phyloP scores from a whole-genome alignment of 305 asterid species.

The Solanum aculeatissimum region DNA sequence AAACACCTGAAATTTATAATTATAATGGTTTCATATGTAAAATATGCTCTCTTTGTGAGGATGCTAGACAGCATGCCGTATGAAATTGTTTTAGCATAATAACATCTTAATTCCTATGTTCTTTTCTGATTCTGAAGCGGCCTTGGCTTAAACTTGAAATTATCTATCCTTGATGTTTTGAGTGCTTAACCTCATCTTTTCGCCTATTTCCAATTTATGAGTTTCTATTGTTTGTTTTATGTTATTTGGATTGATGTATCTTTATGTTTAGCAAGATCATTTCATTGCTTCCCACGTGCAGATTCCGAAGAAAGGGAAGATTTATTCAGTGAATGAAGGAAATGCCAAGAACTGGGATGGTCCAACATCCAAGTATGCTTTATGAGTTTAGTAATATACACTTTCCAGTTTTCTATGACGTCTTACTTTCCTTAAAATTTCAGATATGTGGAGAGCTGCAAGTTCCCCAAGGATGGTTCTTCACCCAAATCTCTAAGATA shows the following conservation, averaged over 20 bases:
- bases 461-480: slow-evolving; percentile 83
- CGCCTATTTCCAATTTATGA: background rate
- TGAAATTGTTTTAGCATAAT: background rate
- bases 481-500: slow-evolving; percentile 88
- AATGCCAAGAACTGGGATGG: slow-evolving; percentile 91
- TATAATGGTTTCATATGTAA: background rate
- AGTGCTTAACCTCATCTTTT: background rate
- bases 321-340: slow-evolving; percentile 93
- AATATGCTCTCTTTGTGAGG: background rate
- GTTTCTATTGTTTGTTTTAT: background rate
- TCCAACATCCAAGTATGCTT: slow-evolving; percentile 67
- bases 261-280: background rate
- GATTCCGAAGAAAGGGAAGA: slow-evolving; percentile 84
- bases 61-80: background rate
- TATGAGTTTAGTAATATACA: background rate
- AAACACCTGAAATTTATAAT: background rate
- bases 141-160: background rate
- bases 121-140: background rate
- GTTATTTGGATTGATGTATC: background rate
- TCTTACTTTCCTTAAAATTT: slow-evolving; percentile 4
- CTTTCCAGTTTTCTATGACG: background rate
- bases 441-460: slow-evolving; percentile 86
- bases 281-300: slow-evolving; percentile 10
- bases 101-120: background rate
- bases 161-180: background rate